Base-by-base conservation (phyloP, 768 basidiomycete species). In the Termitomyces sp. region DNA sequence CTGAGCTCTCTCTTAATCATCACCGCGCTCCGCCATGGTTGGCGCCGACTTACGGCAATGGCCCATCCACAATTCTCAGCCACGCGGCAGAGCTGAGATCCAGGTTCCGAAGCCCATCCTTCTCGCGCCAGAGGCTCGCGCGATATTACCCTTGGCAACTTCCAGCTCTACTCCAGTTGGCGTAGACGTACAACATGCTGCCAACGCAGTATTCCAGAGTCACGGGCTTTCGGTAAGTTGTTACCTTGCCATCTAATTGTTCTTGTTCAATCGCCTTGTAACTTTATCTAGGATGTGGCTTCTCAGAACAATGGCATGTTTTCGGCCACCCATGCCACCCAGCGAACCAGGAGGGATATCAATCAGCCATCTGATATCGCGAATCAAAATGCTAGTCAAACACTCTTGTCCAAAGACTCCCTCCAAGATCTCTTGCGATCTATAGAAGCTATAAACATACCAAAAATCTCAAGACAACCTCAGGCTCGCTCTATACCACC, bases 341-440 rank as follows among this genome's bases (percentile, higher is more conserved):
- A 50, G 24, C 39, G 39, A 16, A 6, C 33, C 12, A 27, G 33
- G 20, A 16, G 52, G 30, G 13, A 42, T 39, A 15, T 13, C 18
- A 54, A 18, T 7, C 22, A 39, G 24, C 46, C 44, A 58, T 37
- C 53, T 48, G 46, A 59, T 27, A 9, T 31, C 20, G 6, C 4
- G 16, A 49, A 16, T n/a, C 11, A n/a, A 5, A 30, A 42, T 18
- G 3, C 42, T 7, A 18, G 24, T 36, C 2, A 41, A 18, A 30
- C n/a, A 34, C 16, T 39, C 39, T 42, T 59, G 30, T 46, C 47
- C 31, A 50, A 27, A 16, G 24, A 33, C 36, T n/a, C 47, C 15
- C 36, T 55, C 11, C 37, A 54, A 27, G 24, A 24, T 44, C 58
- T 59, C 27, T 36, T 59, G 46, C 54, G 41, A 30, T 55, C 54